phyloP scores from a whole-genome alignment of 2,329 filamentous ascomycete genomes.

The Cladosporium sp. region DNA sequence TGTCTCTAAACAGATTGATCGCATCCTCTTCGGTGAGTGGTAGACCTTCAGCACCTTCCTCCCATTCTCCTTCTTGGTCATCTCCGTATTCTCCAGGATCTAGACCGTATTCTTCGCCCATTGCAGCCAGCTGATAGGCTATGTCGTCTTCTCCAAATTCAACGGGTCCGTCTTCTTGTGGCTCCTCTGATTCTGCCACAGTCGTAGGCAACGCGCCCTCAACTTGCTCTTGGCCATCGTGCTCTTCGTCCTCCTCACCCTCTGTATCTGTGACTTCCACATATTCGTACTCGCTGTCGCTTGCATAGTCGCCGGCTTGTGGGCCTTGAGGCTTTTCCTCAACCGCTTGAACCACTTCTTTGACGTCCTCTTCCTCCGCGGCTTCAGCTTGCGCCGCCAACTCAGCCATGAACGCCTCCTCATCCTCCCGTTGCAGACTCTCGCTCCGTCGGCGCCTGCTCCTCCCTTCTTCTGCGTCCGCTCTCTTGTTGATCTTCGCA shows the following conservation, averaged over 20 bases:
- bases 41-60: conserved; percentile 67
- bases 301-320: conserved; percentile 46
- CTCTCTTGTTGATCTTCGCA: conserved; percentile 18
- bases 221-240: conserved; percentile 41
- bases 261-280: conserved; percentile 65
- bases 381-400: conserved; percentile 26
- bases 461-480: conserved; percentile 18
- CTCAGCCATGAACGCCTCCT: conserved; percentile 32
- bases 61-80: conserved; percentile 52
- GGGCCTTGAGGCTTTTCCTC: conserved; percentile 17
- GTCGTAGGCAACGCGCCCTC: conserved; percentile 44
- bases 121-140: conserved; percentile 81
- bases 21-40: conserved; percentile 72
- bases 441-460: conserved; percentile 24
- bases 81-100: conserved; percentile 74
- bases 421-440: conserved; percentile 32
- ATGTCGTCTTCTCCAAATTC: conserved; percentile 96
- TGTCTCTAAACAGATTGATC: conserved; percentile 72
- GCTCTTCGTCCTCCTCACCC: conserved; percentile 41
- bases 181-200: conserved; percentile 56
- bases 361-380: conserved; percentile 58
- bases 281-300: conserved; percentile 69
- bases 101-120: conserved; percentile 79
- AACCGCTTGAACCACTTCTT: conserved; percentile 47
- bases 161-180: conserved; percentile 46